A percentile compares a stretch with the other conserved stretches of the same genome.
phyloP scores from a whole-genome alignment of 192 early-diverging fungal species.

The Mortierella hygrophila region DNA sequence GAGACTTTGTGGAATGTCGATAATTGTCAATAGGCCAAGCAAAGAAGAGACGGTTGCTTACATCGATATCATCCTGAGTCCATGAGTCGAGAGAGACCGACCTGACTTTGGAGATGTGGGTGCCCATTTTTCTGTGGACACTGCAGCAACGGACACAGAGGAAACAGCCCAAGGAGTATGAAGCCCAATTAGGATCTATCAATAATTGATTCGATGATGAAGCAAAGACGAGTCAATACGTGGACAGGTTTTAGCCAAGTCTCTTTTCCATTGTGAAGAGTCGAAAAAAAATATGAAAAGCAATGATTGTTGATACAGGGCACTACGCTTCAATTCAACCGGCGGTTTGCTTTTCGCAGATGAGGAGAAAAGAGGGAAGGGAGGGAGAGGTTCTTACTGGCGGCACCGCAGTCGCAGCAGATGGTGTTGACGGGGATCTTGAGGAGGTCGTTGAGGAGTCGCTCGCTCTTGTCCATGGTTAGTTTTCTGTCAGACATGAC shows the following conservation, averaged over 20 bases:
- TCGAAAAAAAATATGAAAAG: neutral
- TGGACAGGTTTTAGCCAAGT: conserved; percentile 1
- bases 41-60: conserved; percentile 31
- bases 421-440: conserved; percentile 77
- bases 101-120: conserved; percentile 93
- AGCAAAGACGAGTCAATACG: neutral
- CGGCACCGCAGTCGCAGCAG: conserved; percentile 83
- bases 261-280: neutral
- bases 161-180: conserved; percentile 93
- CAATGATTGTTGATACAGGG: neutral
- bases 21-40: neutral
- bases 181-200: conserved; percentile 89
- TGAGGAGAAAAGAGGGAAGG: neutral
- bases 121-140: conserved; percentile 86
- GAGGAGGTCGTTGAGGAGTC: conserved; percentile 74
- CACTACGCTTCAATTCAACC: too few relatives aligned
- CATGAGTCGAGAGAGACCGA: conserved; percentile 91
- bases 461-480: conserved; percentile 77
- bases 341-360: neutral
- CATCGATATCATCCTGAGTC: conserved; percentile 88
- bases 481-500: conserved; percentile 62
- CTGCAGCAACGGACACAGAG: conserved; percentile 94
- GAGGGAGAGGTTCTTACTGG: conserved; percentile 63
- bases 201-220: neutral
- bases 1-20: neutral